Percentiles rank a stretch among this genome's conserved stretches.
phyloP scores from a whole-genome alignment of 2,329 filamentous ascomycete species.

The Tolypocladium amazonense region DNA sequence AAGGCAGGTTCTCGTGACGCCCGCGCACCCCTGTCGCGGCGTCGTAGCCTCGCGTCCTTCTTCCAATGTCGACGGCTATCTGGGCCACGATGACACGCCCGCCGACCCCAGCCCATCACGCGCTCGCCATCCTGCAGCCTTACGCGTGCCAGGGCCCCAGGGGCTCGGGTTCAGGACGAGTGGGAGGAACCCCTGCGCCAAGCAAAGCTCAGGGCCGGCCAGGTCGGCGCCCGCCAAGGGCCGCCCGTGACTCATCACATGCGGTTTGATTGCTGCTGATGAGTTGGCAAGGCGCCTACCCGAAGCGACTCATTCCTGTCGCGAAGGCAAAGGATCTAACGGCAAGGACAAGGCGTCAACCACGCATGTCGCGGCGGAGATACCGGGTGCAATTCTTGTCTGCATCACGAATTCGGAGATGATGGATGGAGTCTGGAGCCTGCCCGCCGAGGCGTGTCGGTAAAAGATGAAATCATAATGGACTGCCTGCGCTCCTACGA shows the following conservation, averaged over 20 bases:
- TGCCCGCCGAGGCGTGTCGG: no score
- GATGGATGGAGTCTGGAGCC: slow-evolving; percentile 1
- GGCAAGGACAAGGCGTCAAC: background rate
- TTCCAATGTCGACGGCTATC: background rate
- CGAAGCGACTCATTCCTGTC: background rate
- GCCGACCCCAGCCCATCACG: background rate
- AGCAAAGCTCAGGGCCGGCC: background rate
- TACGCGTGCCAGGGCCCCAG: background rate
- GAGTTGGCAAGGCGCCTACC: background rate
- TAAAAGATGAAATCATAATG: slow-evolving; percentile 5
- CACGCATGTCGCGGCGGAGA: background rate
- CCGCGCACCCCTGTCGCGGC: background rate
- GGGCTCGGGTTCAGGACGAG: background rate
- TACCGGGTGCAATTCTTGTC: background rate
- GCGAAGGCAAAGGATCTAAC: background rate
- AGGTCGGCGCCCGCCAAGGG: background rate
- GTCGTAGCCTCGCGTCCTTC: background rate
- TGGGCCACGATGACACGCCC: background rate
- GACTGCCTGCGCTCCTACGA: background rate
- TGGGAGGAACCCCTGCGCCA: background rate
- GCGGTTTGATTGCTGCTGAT: background rate
- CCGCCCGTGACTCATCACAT: background rate
- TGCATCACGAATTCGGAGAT: slow-evolving; percentile 2
- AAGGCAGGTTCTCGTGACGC: background rate
- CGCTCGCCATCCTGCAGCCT: slow-evolving; percentile 3